A percentile compares a stretch with the other conserved stretches of the same genome.
Evolutionary conservation across 2,329 filamentous ascomycete genomes (phyloP).

Genomic region (Plenodomus lindquistii): DNA sequence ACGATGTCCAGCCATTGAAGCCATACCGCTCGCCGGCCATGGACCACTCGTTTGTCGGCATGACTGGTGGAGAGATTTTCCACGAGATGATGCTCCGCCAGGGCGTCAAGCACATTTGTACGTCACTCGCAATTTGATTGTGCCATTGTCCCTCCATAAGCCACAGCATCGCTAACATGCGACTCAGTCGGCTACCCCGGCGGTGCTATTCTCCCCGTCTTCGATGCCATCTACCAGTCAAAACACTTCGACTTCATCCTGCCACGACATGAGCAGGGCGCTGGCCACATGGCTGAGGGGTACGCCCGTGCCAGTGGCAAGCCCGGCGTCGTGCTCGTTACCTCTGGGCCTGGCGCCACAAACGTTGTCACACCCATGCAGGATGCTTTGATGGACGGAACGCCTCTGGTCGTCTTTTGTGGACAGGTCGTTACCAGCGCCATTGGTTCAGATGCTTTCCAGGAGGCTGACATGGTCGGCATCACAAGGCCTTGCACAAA

Average conservation of each 20-base stretch:
- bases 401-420: conserved; percentile 91
- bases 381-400: conserved; percentile 92
- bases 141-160: background rate
- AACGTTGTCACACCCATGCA: conserved; percentile 97
- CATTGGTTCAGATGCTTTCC: conserved; percentile 95
- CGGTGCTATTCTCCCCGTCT: conserved; percentile 94
- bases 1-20: conserved; percentile 51
- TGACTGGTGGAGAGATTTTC: conserved; percentile 94
- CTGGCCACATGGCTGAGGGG: conserved; percentile 97
- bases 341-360: conserved; percentile 93
- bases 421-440: conserved; percentile 89
- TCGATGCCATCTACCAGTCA: conserved; percentile 98
- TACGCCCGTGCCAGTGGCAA: conserved; percentile 93
- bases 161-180: conserved; percentile 17
- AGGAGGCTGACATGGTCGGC: conserved; percentile 92
- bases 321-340: conserved; percentile 94
- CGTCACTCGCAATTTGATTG: conserved; percentile 47
- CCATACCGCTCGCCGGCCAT: conserved; percentile 54
- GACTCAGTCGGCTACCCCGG: conserved; percentile 73
- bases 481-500: conserved; percentile 96
- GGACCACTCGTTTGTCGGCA: conserved; percentile 77
- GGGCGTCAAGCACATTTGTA: conserved; percentile 91
- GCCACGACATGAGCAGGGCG: conserved; percentile 94
- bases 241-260: conserved; percentile 95
- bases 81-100: conserved; percentile 99